phyloP scores from a whole-genome alignment of 1,139 yeast species.

The Yamadazyma taylorii region DNA sequence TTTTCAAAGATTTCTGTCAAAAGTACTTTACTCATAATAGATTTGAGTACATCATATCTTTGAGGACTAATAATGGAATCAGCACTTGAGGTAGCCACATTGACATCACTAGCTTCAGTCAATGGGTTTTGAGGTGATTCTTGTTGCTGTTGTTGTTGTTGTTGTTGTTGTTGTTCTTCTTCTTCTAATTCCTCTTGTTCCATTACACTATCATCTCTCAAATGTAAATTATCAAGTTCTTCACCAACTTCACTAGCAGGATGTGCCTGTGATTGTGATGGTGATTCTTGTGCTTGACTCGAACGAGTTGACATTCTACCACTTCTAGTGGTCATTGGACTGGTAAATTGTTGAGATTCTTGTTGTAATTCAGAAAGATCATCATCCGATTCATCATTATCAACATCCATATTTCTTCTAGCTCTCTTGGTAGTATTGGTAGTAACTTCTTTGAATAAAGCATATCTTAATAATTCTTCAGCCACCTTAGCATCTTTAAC shows the following conservation, averaged over 20 bases:
- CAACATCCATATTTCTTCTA: constrained; percentile 19
- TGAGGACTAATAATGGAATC: constrained; percentile 43
- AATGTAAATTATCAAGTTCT: constrained; percentile 25
- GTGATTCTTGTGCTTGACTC: constrained; percentile 18
- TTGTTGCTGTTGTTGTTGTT: constrained; percentile 19
- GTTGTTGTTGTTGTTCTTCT: constrained; percentile 21
- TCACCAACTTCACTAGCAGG: constrained; percentile 20
- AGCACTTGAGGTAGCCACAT: constrained; percentile 16
- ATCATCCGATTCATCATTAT: constrained; percentile 16
- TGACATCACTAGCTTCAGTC: constrained; percentile 14
- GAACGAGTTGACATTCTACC: neutral
- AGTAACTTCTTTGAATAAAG: constrained; percentile 77
- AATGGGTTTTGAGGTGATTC: constrained; percentile 10
- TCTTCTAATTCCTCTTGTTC: constrained; percentile 19
- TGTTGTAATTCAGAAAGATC: constrained; percentile 26
- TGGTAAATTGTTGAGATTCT: constrained; percentile 22
- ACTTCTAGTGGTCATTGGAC: neutral
- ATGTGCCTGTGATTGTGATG: constrained; percentile 13
- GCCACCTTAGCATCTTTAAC: constrained; percentile 84
- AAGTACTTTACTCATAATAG: constrained; percentile 47
- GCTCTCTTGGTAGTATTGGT: constrained; percentile 37
- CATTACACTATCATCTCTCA: constrained; percentile 17
- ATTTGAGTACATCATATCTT: constrained; percentile 46
- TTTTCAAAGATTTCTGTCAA: constrained; percentile 49
- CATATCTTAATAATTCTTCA: constrained; percentile 78